Percentiles rank a stretch among this genome's conserved stretches.
phyloP scores from a whole-genome alignment of 345 rosid genomes.

The Citrus reticulata region DNA sequence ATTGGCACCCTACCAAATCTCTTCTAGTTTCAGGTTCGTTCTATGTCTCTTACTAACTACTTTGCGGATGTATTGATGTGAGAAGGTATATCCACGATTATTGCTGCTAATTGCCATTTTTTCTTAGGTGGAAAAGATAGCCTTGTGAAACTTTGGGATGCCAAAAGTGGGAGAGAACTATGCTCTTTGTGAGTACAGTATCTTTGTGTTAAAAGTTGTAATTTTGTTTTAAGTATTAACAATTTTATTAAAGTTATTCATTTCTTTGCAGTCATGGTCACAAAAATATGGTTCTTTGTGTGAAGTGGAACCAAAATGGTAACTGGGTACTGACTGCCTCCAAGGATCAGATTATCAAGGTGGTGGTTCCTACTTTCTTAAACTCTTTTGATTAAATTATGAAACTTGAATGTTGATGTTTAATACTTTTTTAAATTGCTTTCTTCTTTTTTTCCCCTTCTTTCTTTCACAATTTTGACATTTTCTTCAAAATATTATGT shows the following conservation, averaged over 20 bases:
- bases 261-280: conserved; percentile 86
- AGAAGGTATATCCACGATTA: not conserved
- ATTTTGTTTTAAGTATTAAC: not conserved
- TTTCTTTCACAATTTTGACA: not conserved
- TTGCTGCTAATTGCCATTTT: conserved; percentile 14
- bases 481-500: not conserved
- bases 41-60: not conserved
- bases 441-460: not conserved
- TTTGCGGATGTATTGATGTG: conserved; percentile 1
- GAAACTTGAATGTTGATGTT: not conserved
- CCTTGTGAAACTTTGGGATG: conserved; percentile 99
- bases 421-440: not conserved
- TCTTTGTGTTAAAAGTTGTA: conserved; percentile 9
- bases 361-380: conserved; percentile 16
- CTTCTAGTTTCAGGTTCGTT: conserved; percentile 80
- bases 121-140: conserved; percentile 89
- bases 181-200: conserved; percentile 71
- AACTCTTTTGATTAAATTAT: not conserved
- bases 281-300: conserved; percentile 93
- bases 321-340: conserved; percentile 95
- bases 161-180: conserved; percentile 85
- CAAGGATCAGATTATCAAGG: conserved; percentile 98
- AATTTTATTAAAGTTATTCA: conserved; percentile 17
- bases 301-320: conserved; percentile 99
- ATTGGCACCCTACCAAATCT: conserved; percentile 98